phyloP scores from a whole-genome alignment of 2,329 filamentous ascomycete genomes.

The Cladophialophora immunda region DNA sequence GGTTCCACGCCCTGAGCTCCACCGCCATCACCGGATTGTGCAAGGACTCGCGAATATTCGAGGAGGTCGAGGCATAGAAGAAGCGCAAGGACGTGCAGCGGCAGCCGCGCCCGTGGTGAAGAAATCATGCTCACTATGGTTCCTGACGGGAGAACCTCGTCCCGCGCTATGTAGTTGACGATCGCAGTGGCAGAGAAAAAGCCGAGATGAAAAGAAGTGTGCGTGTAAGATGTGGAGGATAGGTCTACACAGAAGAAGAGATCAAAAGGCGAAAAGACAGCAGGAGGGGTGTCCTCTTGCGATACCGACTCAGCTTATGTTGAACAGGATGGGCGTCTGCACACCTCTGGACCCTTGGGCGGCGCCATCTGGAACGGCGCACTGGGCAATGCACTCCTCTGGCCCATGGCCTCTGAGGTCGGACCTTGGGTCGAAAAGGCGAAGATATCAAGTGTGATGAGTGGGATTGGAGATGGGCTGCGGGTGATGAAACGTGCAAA shows the following conservation, averaged over 20 bases:
- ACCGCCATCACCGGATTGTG: constrained; percentile 38
- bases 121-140: constrained; percentile 5
- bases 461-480: constrained; percentile 25
- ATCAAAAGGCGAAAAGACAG: not conserved
- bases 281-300: not conserved
- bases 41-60: constrained; percentile 18
- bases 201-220: not conserved
- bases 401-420: constrained; percentile 7
- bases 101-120: not conserved
- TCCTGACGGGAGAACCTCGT: not conserved
- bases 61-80: constrained; percentile 24
- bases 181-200: not conserved
- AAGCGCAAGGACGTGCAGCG: constrained; percentile 15
- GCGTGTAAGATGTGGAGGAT: not conserved
- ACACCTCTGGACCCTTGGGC: constrained; percentile 5
- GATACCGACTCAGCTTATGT: constrained; percentile 28
- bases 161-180: not conserved
- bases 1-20: constrained; percentile 36
- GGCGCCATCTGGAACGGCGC: constrained; percentile 20
- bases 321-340: constrained; percentile 10
- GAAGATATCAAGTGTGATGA: constrained; percentile 21
- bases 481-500: constrained; percentile 29
- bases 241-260: not conserved
- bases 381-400: constrained; percentile 19
- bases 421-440: constrained; percentile 8